Evolutionary conservation across 306 rosid species (phyloP).

Genomic region (Vigna unguiculata): DNA sequence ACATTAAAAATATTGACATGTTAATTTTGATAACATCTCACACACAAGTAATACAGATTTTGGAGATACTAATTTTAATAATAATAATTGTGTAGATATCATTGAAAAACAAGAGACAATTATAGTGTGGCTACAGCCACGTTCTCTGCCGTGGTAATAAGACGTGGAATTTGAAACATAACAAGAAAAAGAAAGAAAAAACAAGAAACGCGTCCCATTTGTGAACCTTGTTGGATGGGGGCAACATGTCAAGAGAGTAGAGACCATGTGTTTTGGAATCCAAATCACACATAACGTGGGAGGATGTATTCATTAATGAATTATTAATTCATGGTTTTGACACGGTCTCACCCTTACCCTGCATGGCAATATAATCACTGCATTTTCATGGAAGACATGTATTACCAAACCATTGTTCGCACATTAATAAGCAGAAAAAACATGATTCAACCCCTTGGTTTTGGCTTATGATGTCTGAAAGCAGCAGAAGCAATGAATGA

Average conservation of each 20-base stretch:
- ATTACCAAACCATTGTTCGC: constrained; percentile 7
- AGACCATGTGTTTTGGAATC: constrained; percentile 45
- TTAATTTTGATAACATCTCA: too few species aligned
- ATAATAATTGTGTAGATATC: too few species aligned
- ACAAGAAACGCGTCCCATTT: constrained; percentile 4
- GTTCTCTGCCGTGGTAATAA: too few species aligned
- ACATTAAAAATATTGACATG: too few species aligned
- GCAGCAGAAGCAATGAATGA: too few species aligned
- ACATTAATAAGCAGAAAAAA: constrained; percentile 13
- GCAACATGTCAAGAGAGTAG: constrained; percentile 28
- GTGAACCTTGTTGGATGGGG: constrained; percentile 33
- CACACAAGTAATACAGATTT: too few species aligned
- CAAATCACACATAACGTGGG: constrained; percentile 39
- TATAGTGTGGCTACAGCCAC: too few species aligned
- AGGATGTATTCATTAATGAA: constrained; percentile 41
- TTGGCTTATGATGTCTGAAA: background rate
- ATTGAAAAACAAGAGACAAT: too few species aligned
- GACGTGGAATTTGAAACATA: background rate
- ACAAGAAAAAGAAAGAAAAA: background rate
- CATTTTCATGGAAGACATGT: constrained; percentile 16
- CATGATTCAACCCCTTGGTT: background rate
- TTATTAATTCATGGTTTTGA: constrained; percentile 33
- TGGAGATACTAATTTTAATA: too few species aligned
- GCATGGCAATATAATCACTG: constrained; percentile 22
- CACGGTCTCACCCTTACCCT: constrained; percentile 30